Evolutionary conservation across 1,139 yeast genomes (phyloP), one percentile per base, ranked within the genome.

Genomic region (Pichia inconspicua): DNA sequence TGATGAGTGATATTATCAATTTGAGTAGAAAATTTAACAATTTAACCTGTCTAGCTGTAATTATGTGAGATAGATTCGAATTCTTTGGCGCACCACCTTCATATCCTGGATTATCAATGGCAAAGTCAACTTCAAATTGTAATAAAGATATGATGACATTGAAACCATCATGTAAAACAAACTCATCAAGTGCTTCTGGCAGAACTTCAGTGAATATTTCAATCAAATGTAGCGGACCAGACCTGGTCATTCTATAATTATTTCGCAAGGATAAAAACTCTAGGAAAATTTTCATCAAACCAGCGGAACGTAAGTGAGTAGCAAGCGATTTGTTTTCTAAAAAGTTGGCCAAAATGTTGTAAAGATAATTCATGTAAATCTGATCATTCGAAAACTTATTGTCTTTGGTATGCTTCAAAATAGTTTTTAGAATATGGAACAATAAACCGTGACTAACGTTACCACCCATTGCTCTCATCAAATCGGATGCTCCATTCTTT

Each of bases 401-500:
- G 32, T 66, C 71, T 42, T 66, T 63, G 6, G 79, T 64, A 44
- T 75, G 72, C 51, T 77, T 75, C 48, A 78, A 71, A 27, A 87
- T 76, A 45, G 72, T 72, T 53, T 94, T 75, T 39, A 90, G 66
- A 42, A 83, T 75, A 58, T 86, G 90, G 68, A 84, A 86, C 41
- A 90, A 62, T 8, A 81, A 67, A 0, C 97, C 97, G 64, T 90
- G 96, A 50, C 82, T 81, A 36, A 90, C 89, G 60, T 88, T 88
- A 5, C 94, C 97, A n/a, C 94, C 88, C 57, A 89, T 67, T n/a
- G 88, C 80, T 51, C 88, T 73, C 48, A 89, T 73, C 35, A 90
- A 73, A 55, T 90, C 97, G 43, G 83, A 74, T 25, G 92, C 82
- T 77, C 90, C 84, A 3, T 76, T 75, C 45, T 80, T 78, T 58